Evolutionary conservation across 345 rosid species (phyloP), one percentile per base, ranked within the genome.

Genomic region (Eucalyptus decipiens): DNA sequence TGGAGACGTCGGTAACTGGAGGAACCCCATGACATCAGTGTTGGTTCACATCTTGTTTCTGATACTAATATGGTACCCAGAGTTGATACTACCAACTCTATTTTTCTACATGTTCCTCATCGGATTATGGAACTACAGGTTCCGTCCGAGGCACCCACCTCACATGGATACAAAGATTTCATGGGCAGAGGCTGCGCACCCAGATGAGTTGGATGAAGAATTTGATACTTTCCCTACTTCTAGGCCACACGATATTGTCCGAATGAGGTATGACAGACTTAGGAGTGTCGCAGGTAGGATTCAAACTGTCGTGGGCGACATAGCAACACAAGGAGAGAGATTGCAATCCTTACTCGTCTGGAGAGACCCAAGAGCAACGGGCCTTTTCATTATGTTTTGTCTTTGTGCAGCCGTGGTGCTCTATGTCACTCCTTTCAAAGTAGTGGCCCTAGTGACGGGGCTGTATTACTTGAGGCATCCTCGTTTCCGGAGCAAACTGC

Each of bases 251-350:
- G 97, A 97, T 32, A 51, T 93, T 16, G 94, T 96, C n/a, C 89
- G 97, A 43, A 90, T 97, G 90, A 94, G 98, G 93, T 96, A 95
- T 72, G 97, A 96, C 91, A 89, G 96, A 87, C 96, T 97, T 10
- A 92, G 99, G 90, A 93, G 97, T 21, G 94, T 96, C 43, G 96
- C 98, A 1, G 97, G 97, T 88, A 94, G 98, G 93, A 94, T 97
- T 48, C 98, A 97, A 85, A 95, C 95, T 4, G 95, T 96, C 7
- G 95, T 94, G 17, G 99, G 99, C 3, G 97, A 97, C 86, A 92
- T 96, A 47, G 98, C 99, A 30, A 94, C 97, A 7, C 97, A 96
- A 67, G 98, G 99, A 65, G 98, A 97, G 94, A 97, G 98, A 86
- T 43, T 94, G 76, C 95, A 96, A 91, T 93, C 97, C 40, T 93